Percentiles rank a stretch among this genome's conserved stretches.
These are phyloP conservation scores for Ceratocystis eucalypticola DNA, from an alignment of 2,329 filamentous ascomycete genomes.

Conservation along the genomic window DNA sequence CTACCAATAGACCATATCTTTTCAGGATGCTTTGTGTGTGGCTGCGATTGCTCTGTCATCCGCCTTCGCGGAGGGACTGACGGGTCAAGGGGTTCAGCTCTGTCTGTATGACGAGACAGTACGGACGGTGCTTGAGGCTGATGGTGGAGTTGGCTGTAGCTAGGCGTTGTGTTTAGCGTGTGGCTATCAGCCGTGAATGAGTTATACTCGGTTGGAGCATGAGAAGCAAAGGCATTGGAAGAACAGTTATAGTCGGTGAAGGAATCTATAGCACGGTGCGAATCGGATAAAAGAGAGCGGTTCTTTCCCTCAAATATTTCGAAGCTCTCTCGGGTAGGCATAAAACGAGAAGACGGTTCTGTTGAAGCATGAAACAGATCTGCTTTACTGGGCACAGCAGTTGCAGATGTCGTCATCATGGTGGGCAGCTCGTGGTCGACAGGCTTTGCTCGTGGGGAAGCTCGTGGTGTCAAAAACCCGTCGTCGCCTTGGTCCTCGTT, in stretches of 20 bases:
- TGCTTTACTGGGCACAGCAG: slow-evolving; percentile 13
- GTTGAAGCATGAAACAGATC: slow-evolving; percentile 29
- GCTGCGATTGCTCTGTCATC: slow-evolving; percentile 6
- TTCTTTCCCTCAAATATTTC: slow-evolving; percentile 12
- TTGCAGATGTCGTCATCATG: slow-evolving; percentile 18
- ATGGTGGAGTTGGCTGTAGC: neutral
- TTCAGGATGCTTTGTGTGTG: slow-evolving; percentile 32
- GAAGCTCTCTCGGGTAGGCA: slow-evolving; percentile 23
- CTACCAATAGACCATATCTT: slow-evolving; percentile 52
- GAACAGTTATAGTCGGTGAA: slow-evolving; percentile 10
- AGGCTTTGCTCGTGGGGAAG: slow-evolving; percentile 14
- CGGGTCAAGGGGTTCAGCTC: neutral
- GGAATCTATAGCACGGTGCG: slow-evolving; percentile 6
- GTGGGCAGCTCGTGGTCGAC: slow-evolving; percentile 12
- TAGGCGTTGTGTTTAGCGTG: neutral
- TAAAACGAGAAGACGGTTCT: slow-evolving; percentile 30
- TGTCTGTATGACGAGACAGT: neutral
- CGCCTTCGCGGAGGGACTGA: slow-evolving; percentile 2
- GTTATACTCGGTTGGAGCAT: slow-evolving; percentile 8
- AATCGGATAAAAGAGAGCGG: neutral
- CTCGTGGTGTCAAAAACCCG: slow-evolving; percentile 16
- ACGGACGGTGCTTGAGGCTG: neutral
- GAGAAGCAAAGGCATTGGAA: slow-evolving; percentile 12
- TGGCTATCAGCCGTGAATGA: neutral
- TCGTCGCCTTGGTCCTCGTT: slow-evolving; percentile 13